Conservation (phyloP, 164 flowering plant genomes). For the Magnolia sinica region DNA sequence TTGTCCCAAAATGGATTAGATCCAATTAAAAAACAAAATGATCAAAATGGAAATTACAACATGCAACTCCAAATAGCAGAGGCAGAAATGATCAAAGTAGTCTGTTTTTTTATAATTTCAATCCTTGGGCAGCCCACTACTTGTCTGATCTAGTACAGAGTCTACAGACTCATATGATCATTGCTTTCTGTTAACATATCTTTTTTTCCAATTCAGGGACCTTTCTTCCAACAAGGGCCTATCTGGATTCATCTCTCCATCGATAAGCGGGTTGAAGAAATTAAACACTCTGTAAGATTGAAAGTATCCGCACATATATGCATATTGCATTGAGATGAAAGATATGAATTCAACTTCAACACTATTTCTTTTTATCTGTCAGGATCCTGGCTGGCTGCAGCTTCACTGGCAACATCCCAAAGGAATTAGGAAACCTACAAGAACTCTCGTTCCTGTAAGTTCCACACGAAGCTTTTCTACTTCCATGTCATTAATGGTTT, state of each 20-base stretch:
- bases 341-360: background rate
- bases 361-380: slow-evolving; percentile 8
- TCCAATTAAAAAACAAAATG: too few relatives aligned
- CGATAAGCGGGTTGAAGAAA: slow-evolving; percentile 55
- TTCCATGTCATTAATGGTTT: background rate
- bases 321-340: background rate
- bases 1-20: too few relatives aligned
- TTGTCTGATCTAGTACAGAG: background rate
- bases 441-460: slow-evolving; percentile 74
- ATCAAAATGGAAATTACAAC: too few relatives aligned
- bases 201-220: slow-evolving; percentile 51
- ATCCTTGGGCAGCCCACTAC: background rate
- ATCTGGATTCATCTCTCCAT: slow-evolving; percentile 58
- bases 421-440: slow-evolving; percentile 67
- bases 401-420: slow-evolving; percentile 71
- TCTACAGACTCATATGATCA: background rate
- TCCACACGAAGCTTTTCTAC: background rate
- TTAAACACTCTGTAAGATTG: slow-evolving; percentile 61
- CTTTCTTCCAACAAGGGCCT: slow-evolving; percentile 69
- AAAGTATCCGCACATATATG: too few relatives aligned
- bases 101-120: background rate
- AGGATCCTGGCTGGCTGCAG: slow-evolving; percentile 82
- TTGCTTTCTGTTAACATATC: background rate
- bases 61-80: background rate
- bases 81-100: background rate